These are phyloP conservation scores for Picochlorum sp. DNA, from an alignment of 139 green algal genomes.

Conservation along the genomic window DNA sequence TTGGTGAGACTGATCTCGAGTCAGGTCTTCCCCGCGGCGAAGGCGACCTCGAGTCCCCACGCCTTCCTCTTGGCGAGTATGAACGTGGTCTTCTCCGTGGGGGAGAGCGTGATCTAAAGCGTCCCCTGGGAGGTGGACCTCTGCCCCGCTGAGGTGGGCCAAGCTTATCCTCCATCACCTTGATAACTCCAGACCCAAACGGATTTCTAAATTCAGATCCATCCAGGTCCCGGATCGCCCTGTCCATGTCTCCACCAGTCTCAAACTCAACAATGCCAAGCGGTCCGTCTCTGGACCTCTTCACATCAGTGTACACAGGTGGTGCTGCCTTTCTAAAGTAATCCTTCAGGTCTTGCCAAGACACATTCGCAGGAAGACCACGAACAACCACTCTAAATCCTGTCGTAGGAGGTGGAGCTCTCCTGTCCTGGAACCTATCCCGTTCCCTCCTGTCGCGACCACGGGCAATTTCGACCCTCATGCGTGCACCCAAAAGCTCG, in stretches of 20 bases:
- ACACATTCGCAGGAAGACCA: slow-evolving; percentile 67
- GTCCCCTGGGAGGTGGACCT: neutral
- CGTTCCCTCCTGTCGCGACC: neutral
- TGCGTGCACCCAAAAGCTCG: slow-evolving; percentile 69
- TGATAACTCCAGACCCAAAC: slow-evolving; percentile 54
- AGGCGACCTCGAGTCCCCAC: slow-evolving; percentile 1
- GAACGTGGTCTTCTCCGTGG: neutral
- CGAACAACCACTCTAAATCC: slow-evolving; percentile 65
- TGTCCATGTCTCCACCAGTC: slow-evolving; percentile 42
- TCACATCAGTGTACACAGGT: slow-evolving; percentile 65
- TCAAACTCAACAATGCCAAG: slow-evolving; percentile 62
- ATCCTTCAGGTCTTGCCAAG: slow-evolving; percentile 94
- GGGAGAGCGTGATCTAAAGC: neutral
- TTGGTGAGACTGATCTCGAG: neutral
- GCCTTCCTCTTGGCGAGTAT: neutral
- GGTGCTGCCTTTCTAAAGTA: slow-evolving; percentile 54
- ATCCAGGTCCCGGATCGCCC: slow-evolving; percentile 54
- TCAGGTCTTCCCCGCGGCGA: neutral
- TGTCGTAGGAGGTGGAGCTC: slow-evolving; percentile 22
- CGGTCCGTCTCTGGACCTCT: slow-evolving; percentile 34
- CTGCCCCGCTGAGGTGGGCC: neutral
- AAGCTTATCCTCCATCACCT: slow-evolving; percentile 21
- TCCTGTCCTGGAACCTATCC: slow-evolving; percentile 6
- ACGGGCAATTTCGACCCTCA: slow-evolving; percentile 63
- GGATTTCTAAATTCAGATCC: slow-evolving; percentile 81